Evolutionary conservation across 2,329 filamentous ascomycete genomes (phyloP).

Genomic region (Nannizziopsis barbatae): DNA sequence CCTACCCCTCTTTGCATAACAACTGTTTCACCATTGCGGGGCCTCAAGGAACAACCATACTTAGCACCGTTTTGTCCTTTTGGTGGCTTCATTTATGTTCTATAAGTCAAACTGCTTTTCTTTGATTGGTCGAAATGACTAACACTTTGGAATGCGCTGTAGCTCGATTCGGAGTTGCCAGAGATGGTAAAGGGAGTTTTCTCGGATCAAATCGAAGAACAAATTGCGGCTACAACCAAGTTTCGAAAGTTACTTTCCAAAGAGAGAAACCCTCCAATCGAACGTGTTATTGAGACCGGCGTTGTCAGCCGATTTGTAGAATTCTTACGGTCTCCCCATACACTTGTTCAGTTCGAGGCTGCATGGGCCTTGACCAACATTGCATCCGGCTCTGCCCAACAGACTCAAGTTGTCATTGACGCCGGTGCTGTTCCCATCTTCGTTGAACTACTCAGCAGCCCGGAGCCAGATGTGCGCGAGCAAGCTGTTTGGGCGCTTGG

Average conservation of each 20-base stretch:
- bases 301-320: slow-evolving; percentile 96
- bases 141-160: neutral
- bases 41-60: neutral
- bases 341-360: slow-evolving; percentile 95
- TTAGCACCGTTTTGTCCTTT: neutral
- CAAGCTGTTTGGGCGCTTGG: slow-evolving; percentile 97
- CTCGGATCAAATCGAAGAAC: slow-evolving; percentile 94
- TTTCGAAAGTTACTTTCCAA: slow-evolving; percentile 97
- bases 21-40: slow-evolving; percentile 6
- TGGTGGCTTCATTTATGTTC: neutral
- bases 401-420: slow-evolving; percentile 98
- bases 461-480: slow-evolving; percentile 93
- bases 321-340: slow-evolving; percentile 95
- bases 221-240: slow-evolving; percentile 95
- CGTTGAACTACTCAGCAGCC: slow-evolving; percentile 87
- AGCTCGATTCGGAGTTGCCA: slow-evolving; percentile 96
- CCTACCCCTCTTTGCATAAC: slow-evolving; percentile 1
- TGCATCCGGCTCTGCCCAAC: slow-evolving; percentile 88
- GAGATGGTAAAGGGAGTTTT: slow-evolving; percentile 98
- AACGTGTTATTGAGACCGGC: slow-evolving; percentile 98
- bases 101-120: neutral
- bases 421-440: slow-evolving; percentile 97
- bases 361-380: slow-evolving; percentile 99
- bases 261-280: slow-evolving; percentile 97
- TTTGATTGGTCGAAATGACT: slow-evolving; percentile 1